A percentile compares a stretch with the other conserved stretches of the same genome.
phyloP scores from a whole-genome alignment of 768 basidiomycete genomes.

The Leccinellum luteum region DNA sequence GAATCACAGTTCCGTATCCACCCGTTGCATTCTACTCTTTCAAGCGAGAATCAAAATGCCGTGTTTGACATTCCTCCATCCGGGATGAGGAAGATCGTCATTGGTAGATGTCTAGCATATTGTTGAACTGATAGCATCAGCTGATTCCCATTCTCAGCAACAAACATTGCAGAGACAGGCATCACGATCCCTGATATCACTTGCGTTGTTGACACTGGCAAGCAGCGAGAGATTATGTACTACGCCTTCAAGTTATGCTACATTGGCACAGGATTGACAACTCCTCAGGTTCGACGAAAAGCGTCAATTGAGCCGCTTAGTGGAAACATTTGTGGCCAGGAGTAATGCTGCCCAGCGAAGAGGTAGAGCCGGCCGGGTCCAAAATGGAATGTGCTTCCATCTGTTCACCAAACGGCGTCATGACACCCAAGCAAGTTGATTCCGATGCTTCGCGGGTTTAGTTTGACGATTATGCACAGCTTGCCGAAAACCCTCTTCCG shows the following conservation, averaged over 20 bases:
- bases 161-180: slow-evolving; percentile 95
- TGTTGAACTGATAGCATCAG: background rate
- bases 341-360: slow-evolving; percentile 90
- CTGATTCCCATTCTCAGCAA: slow-evolving; percentile 46
- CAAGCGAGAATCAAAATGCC: slow-evolving; percentile 84
- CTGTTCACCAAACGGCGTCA: slow-evolving; percentile 87
- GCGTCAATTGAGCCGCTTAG: slow-evolving; percentile 86
- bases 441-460: background rate
- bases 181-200: slow-evolving; percentile 98
- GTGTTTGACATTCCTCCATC: slow-evolving; percentile 86
- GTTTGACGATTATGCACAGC: slow-evolving; percentile 39
- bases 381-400: slow-evolving; percentile 88
- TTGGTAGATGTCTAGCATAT: slow-evolving; percentile 52
- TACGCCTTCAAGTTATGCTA: background rate
- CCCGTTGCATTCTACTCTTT: slow-evolving; percentile 90
- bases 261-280: slow-evolving; percentile 6
- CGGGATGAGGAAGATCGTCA: slow-evolving; percentile 89
- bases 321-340: slow-evolving; percentile 88
- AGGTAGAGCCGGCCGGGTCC: slow-evolving; percentile 91
- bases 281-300: slow-evolving; percentile 86
- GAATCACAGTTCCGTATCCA: slow-evolving; percentile 66
- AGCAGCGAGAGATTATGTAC: slow-evolving; percentile 91
- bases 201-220: slow-evolving; percentile 92
- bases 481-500: slow-evolving; percentile 87
- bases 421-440: slow-evolving; percentile 61